phyloP scores from a whole-genome alignment of 1,139 yeast genomes.

The Suhomyces chickasaworum region DNA sequence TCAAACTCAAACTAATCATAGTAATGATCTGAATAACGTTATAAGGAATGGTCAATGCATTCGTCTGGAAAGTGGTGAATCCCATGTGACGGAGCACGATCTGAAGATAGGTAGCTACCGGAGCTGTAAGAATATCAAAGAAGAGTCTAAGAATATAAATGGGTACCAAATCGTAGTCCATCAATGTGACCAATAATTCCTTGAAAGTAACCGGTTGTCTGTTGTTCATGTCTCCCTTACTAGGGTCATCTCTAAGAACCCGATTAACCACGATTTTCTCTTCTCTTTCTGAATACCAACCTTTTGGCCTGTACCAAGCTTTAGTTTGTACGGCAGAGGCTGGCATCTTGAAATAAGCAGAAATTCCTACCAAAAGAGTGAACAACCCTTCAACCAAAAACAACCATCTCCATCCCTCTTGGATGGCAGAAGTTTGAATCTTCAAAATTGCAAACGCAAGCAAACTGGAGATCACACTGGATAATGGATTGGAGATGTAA shows the following conservation, averaged over 20 bases:
- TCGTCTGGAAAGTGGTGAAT: slow-evolving; percentile 56
- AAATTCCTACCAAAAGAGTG: slow-evolving; percentile 57
- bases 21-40: slow-evolving; percentile 39
- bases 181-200: slow-evolving; percentile 41
- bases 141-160: slow-evolving; percentile 53
- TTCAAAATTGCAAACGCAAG: slow-evolving; percentile 50
- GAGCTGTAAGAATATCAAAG: slow-evolving; percentile 44
- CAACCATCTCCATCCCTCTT: slow-evolving; percentile 65
- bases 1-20: slow-evolving; percentile 40
- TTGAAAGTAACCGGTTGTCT: slow-evolving; percentile 52
- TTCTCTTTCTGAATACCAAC: slow-evolving; percentile 67
- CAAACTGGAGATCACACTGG: slow-evolving; percentile 39
- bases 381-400: slow-evolving; percentile 64
- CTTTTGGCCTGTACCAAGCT: slow-evolving; percentile 50
- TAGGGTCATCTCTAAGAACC: slow-evolving; percentile 66
- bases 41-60: slow-evolving; percentile 56
- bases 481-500: slow-evolving; percentile 48
- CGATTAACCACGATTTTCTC: slow-evolving; percentile 64
- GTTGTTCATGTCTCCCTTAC: slow-evolving; percentile 70
- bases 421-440: slow-evolving; percentile 38
- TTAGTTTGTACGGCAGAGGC: slow-evolving; percentile 61
- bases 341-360: slow-evolving; percentile 58
- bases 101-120: slow-evolving; percentile 53
- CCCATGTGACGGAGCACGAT: slow-evolving; percentile 55
- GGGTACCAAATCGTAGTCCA: slow-evolving; percentile 59